Percentiles rank a stretch among this genome's conserved stretches.
These are phyloP conservation scores for Rhodotorula paludigena DNA, from an alignment of 768 basidiomycete species.

Conservation along the genomic window DNA sequence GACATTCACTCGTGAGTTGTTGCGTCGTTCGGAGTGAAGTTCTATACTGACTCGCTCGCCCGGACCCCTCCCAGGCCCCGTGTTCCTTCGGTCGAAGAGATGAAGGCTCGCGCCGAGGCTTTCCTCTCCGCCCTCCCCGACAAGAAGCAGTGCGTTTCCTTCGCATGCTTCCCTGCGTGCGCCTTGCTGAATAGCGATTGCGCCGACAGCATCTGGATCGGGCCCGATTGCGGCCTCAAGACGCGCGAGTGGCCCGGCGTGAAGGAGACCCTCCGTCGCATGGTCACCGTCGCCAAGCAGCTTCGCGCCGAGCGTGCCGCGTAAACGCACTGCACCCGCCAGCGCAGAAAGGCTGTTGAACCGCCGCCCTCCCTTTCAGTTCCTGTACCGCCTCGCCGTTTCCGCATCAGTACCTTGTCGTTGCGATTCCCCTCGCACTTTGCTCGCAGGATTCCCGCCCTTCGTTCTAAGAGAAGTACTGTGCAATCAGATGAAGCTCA, in stretches of 20 bases:
- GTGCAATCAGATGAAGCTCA: too few species aligned
- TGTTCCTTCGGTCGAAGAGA: slow-evolving; percentile 87
- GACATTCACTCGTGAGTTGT: slow-evolving; percentile 63
- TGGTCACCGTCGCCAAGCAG: slow-evolving; percentile 89
- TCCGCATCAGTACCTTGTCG: background rate
- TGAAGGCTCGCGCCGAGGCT: slow-evolving; percentile 79
- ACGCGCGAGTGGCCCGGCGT: slow-evolving; percentile 56
- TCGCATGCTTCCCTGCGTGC: background rate
- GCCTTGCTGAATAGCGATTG: slow-evolving; percentile 61
- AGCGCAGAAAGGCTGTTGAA: slow-evolving; percentile 13
- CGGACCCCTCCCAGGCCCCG: slow-evolving; percentile 61
- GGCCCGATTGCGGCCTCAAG: slow-evolving; percentile 98
- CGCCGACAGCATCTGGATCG: slow-evolving; percentile 82
- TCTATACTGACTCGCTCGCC: background rate
- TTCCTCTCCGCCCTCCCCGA: slow-evolving; percentile 55
- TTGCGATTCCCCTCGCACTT: background rate
- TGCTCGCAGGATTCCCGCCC: too few species aligned
- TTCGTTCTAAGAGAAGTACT: too few species aligned
- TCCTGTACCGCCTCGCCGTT: background rate
- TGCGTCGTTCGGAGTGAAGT: too few species aligned
- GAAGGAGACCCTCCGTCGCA: slow-evolving; percentile 52
- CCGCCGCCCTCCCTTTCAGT: background rate
- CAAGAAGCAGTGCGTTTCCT: slow-evolving; percentile 17
- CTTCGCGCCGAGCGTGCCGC: slow-evolving; percentile 72
- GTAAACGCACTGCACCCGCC: slow-evolving; percentile 8